These are phyloP conservation scores for Akanthomyces uredinophilus DNA, from an alignment of 2,329 filamentous ascomycete genomes.

Conservation along the genomic window DNA sequence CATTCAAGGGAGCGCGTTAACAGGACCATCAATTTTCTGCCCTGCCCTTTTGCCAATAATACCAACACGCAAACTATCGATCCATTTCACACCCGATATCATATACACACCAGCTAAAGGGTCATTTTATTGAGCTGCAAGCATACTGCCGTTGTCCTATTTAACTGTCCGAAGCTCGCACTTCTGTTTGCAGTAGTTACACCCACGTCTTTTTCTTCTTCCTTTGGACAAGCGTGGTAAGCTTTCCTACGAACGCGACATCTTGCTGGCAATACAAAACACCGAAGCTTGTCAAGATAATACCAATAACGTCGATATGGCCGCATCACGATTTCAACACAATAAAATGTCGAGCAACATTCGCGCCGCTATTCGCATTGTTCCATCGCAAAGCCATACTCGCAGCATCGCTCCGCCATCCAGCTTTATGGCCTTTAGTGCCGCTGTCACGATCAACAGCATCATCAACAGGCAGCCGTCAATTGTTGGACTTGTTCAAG, in stretches of 20 bases:
- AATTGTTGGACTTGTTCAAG: slow-evolving; percentile 52
- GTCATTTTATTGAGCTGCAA: neutral
- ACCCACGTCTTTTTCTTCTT: neutral
- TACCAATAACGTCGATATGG: neutral
- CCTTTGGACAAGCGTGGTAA: neutral
- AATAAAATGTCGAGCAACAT: slow-evolving; percentile 5
- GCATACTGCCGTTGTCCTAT: neutral
- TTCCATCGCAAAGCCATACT: slow-evolving; percentile 5
- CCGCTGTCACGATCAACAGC: slow-evolving; percentile 51
- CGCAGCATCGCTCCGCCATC: slow-evolving; percentile 26
- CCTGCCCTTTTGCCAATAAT: neutral
- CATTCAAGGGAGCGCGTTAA: neutral
- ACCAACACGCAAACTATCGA: neutral
- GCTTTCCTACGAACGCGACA: neutral
- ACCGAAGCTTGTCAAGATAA: neutral
- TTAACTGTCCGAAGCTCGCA: neutral
- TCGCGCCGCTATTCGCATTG: neutral
- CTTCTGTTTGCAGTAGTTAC: neutral
- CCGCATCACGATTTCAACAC: neutral
- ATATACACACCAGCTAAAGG: neutral
- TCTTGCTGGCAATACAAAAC: neutral
- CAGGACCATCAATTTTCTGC: neutral
- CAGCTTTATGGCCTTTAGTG: slow-evolving; percentile 34
- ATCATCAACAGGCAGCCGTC: slow-evolving; percentile 55
- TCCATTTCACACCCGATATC: neutral